phyloP scores from a whole-genome alignment of 495 filamentous ascomycete species.

The Astrocystis sublimbata region DNA sequence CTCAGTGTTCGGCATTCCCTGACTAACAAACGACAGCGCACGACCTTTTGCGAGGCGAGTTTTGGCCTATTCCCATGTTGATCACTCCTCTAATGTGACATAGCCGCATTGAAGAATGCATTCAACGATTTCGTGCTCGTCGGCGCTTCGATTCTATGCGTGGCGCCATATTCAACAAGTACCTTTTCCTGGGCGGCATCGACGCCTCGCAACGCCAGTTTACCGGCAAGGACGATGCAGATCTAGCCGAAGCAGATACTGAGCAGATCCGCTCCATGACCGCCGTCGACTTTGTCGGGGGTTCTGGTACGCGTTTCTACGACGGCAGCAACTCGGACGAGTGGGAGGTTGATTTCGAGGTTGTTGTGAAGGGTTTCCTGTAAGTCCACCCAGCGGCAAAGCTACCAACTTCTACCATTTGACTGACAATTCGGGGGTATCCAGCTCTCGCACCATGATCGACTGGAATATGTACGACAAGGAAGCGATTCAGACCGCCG shows the following conservation, averaged over 20 bases:
- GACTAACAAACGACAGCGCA: too few relatives aligned
- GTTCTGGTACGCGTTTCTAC: slow-evolving; percentile 43
- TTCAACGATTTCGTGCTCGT: slow-evolving; percentile 74
- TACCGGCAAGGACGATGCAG: slow-evolving; percentile 57
- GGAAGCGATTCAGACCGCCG: slow-evolving; percentile 27
- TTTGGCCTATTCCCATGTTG: neutral
- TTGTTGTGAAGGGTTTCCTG: slow-evolving; percentile 77
- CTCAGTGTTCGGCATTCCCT: too few relatives aligned
- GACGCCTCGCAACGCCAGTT: slow-evolving; percentile 67
- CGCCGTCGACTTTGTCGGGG: slow-evolving; percentile 59
- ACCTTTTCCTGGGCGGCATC: slow-evolving; percentile 82
- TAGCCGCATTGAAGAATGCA: slow-evolving; percentile 81
- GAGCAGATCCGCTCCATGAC: slow-evolving; percentile 63
- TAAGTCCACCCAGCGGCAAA: slow-evolving; percentile 37
- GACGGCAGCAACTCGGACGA: slow-evolving; percentile 45
- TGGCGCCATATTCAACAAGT: slow-evolving; percentile 70
- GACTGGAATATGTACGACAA: slow-evolving; percentile 29
- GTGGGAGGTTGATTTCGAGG: slow-evolving; percentile 81
- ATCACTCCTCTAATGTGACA: slow-evolving; percentile 15
- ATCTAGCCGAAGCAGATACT: slow-evolving; percentile 51
- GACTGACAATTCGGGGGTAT: slow-evolving; percentile 19
- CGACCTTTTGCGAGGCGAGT: too few relatives aligned
- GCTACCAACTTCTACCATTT: neutral
- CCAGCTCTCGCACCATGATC: slow-evolving; percentile 41
- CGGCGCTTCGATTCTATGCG: slow-evolving; percentile 69